Evolutionary conservation across 202 grass and related monocot genomes (phyloP).

Genomic region (Elaeis oleifera): DNA sequence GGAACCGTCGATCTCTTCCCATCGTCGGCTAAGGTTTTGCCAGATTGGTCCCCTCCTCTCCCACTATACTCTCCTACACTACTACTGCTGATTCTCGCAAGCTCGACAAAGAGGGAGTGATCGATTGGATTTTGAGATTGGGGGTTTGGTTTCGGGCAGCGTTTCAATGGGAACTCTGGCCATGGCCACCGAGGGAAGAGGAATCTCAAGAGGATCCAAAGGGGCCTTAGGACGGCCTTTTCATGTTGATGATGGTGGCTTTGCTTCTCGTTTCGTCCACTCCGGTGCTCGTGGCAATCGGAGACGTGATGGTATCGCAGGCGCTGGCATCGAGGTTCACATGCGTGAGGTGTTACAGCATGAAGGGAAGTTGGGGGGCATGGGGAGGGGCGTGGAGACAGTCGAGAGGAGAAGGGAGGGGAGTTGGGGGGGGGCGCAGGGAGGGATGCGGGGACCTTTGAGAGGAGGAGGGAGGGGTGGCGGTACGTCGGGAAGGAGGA

Average conservation of each 20-base stretch:
- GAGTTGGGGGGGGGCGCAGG: no score
- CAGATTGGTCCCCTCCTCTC: not conserved
- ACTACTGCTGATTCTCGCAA: no score
- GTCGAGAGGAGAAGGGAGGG: no score
- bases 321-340: conserved; percentile 56
- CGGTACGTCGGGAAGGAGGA: no score
- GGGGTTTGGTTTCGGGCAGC: not conserved
- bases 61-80: not conserved
- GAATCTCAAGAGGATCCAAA: conserved; percentile 53
- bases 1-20: not conserved
- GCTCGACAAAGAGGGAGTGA: not conserved
- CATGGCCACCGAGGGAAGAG: conserved; percentile 70
- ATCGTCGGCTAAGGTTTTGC: not conserved
- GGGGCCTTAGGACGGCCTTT: conserved; percentile 77
- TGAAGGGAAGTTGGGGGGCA: no score
- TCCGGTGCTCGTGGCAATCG: conserved; percentile 63
- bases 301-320: conserved; percentile 73
- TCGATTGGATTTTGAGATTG: not conserved
- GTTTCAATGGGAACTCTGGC: not conserved
- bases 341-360: not conserved
- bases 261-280: conserved; percentile 93
- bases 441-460: no score
- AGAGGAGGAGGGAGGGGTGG: no score
- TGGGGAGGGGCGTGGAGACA: no score
- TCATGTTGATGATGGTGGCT: conserved; percentile 68